Base-by-base conservation (phyloP, 805 yeast genomes). In the Candida verbasci region DNA sequence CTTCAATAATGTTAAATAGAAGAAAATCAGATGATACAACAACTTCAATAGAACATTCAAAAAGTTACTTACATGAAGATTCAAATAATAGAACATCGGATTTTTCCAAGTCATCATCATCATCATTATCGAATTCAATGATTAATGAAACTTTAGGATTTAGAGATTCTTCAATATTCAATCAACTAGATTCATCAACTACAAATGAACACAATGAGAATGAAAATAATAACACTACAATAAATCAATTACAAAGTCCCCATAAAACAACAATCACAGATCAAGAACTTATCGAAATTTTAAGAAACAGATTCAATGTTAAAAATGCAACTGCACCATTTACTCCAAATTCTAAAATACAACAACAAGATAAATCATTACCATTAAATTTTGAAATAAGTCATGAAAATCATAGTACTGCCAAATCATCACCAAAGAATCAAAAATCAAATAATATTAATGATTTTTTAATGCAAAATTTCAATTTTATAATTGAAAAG, bases 51-150 rank as follows among this genome's bases (percentile, higher is more conserved):
- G 34, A 23, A 14, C 28, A 21, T 17, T 24, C 34, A 6, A 31
- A 31, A 14, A 31, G 34, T 17, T 24, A 31, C 24, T 3, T 24
- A 4, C 34, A 31, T 16, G 34, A 31, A 6, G 12, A 17, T 11
- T 7, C 28, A 11, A 16, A 10, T 10, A 16, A 17, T 10, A 16
- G 4, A 25, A n/a, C n/a, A n/a, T n/a, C n/a, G n/a, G n/a, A n/a
- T n/a, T n/a, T n/a, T n/a, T n/a, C n/a, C n/a, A n/a, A n/a, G n/a
- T 6, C 7, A 7, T 7, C 15, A n/a, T 7, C 9, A 25, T 25
- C 28, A 6, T 17, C 20, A 6, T 9, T 14, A 3, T 8, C 22
- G 11, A 22, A 30, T 14, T 3, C 6, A 11, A 2, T n/a, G 3
- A 23, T 4, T 8, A 31, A 31, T 16, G 24, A 25, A n/a, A 15